Conservation (phyloP, 225 moss, liverwort and hornwort genomes). For the Marchantia polymorpha region DNA sequence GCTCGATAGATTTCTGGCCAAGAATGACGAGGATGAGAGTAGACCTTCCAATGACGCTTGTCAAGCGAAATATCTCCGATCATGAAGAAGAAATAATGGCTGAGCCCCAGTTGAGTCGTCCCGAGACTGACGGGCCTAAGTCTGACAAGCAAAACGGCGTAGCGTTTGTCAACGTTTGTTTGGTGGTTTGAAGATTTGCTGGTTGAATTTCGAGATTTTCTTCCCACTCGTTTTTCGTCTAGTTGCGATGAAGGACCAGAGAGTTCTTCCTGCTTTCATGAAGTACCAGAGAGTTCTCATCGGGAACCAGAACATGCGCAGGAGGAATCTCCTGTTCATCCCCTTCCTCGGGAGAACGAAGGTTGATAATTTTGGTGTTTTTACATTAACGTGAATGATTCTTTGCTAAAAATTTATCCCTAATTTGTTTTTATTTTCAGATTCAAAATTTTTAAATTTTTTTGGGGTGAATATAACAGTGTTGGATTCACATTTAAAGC, state of each 20-base stretch:
- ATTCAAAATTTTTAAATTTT: no score
- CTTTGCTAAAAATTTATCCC: no score
- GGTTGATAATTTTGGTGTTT: no score
- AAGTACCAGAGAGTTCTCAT: slow-evolving; percentile 19
- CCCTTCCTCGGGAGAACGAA: background rate
- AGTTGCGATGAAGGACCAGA: no score
- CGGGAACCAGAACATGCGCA: slow-evolving; percentile 17
- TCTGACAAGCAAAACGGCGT: slow-evolving; percentile 17
- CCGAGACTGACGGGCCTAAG: background rate
- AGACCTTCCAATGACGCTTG: slow-evolving; percentile 23
- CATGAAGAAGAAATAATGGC: background rate
- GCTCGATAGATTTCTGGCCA: slow-evolving; percentile 4
- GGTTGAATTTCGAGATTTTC: slow-evolving; percentile 31
- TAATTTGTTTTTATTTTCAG: no score
- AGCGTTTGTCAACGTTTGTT: slow-evolving; percentile 30
- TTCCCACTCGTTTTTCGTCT: slow-evolving; percentile 30
- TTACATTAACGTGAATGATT: no score
- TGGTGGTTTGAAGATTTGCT: slow-evolving; percentile 28
- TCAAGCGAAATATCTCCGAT: slow-evolving; percentile 8
- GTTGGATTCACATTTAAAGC: no score
- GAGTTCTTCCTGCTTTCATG: slow-evolving; percentile 9
- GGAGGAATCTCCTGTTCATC: slow-evolving; percentile 13
- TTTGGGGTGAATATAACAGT: no score
- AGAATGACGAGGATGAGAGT: slow-evolving; percentile 23
- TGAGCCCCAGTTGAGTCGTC: background rate